Conservation (phyloP, 1,284 basidiomycete genomes). For the Schizophyllum amplum region DNA sequence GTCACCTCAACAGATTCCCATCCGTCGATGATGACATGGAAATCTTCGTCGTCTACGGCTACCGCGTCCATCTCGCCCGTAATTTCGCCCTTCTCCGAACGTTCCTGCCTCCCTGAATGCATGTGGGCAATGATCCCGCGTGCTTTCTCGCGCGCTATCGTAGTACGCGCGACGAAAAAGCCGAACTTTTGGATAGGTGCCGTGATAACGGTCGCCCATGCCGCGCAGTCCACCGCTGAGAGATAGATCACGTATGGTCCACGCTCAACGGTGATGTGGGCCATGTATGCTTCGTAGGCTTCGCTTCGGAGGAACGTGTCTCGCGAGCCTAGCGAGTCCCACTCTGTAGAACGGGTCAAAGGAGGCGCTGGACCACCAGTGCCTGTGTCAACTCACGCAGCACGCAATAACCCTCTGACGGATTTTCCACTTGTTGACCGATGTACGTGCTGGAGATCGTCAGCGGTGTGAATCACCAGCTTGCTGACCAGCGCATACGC, state of each 20-base stretch:
- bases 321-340: not conserved
- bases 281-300: not conserved
- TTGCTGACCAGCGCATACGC: not conserved
- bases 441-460: not conserved
- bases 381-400: not conserved
- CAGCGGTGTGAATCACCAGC: not conserved
- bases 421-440: not conserved
- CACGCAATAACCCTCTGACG: not conserved
- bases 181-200: not conserved
- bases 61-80: not conserved
- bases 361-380: too few relatives aligned
- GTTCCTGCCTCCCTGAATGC: not conserved
- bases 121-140: not conserved
- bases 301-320: not conserved
- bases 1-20: not conserved
- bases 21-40: not conserved
- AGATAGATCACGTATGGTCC: not conserved
- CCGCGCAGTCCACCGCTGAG: not conserved
- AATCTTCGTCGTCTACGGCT: not conserved
- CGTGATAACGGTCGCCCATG: not conserved
- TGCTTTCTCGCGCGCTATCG: not conserved
- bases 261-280: not conserved
- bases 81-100: not conserved
- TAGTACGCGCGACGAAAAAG: not conserved
- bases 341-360: not conserved